Conservation (phyloP, 768 basidiomycete genomes). For the Mycena floridula region DNA sequence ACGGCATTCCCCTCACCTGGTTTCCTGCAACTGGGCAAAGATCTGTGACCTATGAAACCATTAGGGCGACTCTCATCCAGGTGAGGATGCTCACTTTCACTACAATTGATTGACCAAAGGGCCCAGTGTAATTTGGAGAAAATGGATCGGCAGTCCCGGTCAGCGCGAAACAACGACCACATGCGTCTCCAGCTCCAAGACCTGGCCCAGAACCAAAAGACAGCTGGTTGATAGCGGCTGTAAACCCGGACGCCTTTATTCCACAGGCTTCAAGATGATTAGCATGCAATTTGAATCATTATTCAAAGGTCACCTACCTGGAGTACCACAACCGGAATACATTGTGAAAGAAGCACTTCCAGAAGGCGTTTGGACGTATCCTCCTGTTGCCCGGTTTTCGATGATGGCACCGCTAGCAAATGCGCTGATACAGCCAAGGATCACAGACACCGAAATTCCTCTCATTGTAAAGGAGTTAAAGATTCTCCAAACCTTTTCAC, state of each 20-base stretch:
- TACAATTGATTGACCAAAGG: conserved; percentile 47
- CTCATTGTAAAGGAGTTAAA: no score
- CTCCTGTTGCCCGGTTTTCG: conserved; percentile 29
- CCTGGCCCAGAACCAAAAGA: conserved; percentile 48
- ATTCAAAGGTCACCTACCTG: conserved; percentile 31
- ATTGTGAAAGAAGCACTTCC: conserved; percentile 52
- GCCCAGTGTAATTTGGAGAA: conserved; percentile 41
- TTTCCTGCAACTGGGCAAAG: conserved; percentile 42
- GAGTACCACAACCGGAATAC: conserved; percentile 43
- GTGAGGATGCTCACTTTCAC: conserved; percentile 36
- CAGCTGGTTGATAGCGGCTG: conserved; percentile 53
- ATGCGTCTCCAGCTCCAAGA: conserved; percentile 49
- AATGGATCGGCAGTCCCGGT: conserved; percentile 46
- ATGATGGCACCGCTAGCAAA: no score
- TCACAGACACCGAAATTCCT: no score
- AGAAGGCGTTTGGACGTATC: conserved; percentile 47
- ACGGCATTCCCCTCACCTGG: conserved; percentile 17
- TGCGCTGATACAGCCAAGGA: no score
- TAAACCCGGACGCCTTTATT: conserved; percentile 39
- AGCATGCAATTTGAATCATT: background rate
- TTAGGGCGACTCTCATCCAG: background rate
- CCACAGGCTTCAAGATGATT: conserved; percentile 40
- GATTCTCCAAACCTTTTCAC: no score
- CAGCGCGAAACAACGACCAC: conserved; percentile 54
- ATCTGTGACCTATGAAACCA: conserved; percentile 23